Evolutionary conservation across 352 stramenopile genomes (phyloP).

Genomic region (Phytophthora litchii): DNA sequence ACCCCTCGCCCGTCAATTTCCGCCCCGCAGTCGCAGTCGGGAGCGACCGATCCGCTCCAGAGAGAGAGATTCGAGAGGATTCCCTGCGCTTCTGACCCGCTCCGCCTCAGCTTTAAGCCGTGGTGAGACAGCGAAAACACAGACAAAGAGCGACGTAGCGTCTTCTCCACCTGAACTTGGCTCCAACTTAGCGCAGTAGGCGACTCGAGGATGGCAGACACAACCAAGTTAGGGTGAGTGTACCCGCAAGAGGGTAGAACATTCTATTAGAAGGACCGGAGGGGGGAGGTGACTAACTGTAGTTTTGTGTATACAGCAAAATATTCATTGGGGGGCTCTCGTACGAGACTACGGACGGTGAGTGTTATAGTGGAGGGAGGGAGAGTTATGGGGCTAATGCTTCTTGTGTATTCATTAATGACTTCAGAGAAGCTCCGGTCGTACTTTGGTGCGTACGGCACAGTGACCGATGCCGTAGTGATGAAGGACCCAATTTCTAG

Average conservation of each 20-base stretch:
- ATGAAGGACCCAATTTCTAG: slow-evolving; percentile 94
- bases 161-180: slow-evolving; percentile 13
- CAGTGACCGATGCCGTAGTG: slow-evolving; percentile 91
- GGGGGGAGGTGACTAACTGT: slow-evolving; percentile 10
- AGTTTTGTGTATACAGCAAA: slow-evolving; percentile 63
- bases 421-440: slow-evolving; percentile 84
- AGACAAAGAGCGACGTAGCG: slow-evolving; percentile 2
- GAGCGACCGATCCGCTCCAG: slow-evolving; percentile 4
- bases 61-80: slow-evolving; percentile 23
- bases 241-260: too few relatives aligned
- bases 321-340: slow-evolving; percentile 92
- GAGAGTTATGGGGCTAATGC: slow-evolving; percentile 5
- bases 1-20: slow-evolving; percentile 2
- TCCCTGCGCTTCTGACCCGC: slow-evolving; percentile 23
- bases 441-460: slow-evolving; percentile 91
- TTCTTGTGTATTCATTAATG: slow-evolving; percentile 18
- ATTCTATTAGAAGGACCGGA: not conserved
- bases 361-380: slow-evolving; percentile 3
- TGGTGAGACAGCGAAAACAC: slow-evolving; percentile 5
- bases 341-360: slow-evolving; percentile 91
- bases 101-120: slow-evolving; percentile 6
- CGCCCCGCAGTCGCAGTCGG: not conserved
- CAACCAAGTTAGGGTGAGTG: slow-evolving; percentile 51
- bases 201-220: slow-evolving; percentile 48
- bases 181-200: slow-evolving; percentile 33